These are phyloP conservation scores for Geotrichum armillariae DNA, from an alignment of 1,139 yeast species.

Conservation along the genomic window DNA sequence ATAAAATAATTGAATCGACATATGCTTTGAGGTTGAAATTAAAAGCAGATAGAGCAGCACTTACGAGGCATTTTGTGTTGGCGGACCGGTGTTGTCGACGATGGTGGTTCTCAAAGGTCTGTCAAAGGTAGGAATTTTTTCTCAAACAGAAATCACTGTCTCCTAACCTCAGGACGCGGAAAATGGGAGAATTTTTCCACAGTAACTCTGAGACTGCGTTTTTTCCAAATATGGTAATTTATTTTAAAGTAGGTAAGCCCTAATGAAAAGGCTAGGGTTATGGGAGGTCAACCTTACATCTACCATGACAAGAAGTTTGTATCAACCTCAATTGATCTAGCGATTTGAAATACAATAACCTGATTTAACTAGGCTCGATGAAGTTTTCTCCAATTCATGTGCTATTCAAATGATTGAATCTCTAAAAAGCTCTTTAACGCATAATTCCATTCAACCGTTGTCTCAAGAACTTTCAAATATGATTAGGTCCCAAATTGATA, in stretches of 20 bases:
- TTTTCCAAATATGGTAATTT: conserved; percentile 9
- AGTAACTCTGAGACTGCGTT: conserved; percentile 9
- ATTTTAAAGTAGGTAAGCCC: neutral
- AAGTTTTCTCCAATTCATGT: no score
- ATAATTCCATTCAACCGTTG: conserved; percentile 10
- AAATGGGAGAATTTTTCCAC: neutral
- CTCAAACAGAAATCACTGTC: conserved; percentile 11
- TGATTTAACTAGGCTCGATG: no score
- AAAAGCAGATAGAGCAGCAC: conserved; percentile 10
- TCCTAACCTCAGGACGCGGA: conserved; percentile 2
- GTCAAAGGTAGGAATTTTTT: conserved; percentile 17
- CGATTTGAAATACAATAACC: no score
- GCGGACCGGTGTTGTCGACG: conserved; percentile 21
- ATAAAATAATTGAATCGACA: no score
- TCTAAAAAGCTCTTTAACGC: no score
- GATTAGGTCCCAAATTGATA: conserved; percentile 16
- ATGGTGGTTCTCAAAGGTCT: conserved; percentile 20
- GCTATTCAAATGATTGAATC: no score
- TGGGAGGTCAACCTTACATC: no score
- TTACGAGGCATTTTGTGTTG: conserved; percentile 22
- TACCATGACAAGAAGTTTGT: no score
- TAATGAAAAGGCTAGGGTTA: neutral
- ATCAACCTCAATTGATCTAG: no score
- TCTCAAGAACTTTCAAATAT: conserved; percentile 1
- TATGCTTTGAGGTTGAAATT: neutral